Conservation (phyloP, 208 protist genomes). For the Porcisia hertigi region DNA sequence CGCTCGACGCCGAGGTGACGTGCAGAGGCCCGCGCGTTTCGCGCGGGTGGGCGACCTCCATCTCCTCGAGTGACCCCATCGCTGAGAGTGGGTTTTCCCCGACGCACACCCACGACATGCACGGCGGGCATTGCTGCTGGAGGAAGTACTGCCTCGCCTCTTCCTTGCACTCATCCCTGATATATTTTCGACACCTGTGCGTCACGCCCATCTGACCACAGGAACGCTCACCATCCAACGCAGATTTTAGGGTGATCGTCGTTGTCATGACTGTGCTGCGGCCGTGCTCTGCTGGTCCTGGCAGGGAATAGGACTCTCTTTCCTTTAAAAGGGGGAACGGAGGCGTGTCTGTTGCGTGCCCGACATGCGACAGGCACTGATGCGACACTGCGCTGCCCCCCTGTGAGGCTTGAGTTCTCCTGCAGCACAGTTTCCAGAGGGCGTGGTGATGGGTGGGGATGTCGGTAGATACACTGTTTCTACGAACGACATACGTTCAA, state of each 20-base stretch:
- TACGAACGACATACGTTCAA: neutral
- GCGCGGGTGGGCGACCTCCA: constrained; percentile 16
- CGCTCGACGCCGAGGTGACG: constrained; percentile 2
- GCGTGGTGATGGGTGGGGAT: neutral
- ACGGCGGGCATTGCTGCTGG: constrained; percentile 19
- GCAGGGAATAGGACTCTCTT: neutral
- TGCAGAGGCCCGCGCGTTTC: constrained; percentile 3
- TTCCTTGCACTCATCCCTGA: constrained; percentile 20
- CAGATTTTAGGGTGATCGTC: neutral
- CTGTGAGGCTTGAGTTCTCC: neutral
- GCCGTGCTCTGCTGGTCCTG: neutral
- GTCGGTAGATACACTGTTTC: neutral
- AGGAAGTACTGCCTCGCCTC: constrained; percentile 24
- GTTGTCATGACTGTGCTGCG: neutral
- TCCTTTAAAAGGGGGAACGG: neutral
- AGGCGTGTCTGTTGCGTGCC: constrained; percentile 1
- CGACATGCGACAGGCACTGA: neutral
- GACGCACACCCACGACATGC: constrained; percentile 18
- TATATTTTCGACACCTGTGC: constrained; percentile 25
- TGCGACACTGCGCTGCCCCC: too few relatives aligned
- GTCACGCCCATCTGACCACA: constrained; percentile 13
- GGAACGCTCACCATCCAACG: too few relatives aligned
- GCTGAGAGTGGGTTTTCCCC: constrained; percentile 4
- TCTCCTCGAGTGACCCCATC: constrained; percentile 18
- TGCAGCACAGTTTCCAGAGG: neutral